These are phyloP conservation scores for Cylindrotheca fusiformis DNA, from an alignment of 108 stramenopile genomes.

Conservation along the genomic window DNA sequence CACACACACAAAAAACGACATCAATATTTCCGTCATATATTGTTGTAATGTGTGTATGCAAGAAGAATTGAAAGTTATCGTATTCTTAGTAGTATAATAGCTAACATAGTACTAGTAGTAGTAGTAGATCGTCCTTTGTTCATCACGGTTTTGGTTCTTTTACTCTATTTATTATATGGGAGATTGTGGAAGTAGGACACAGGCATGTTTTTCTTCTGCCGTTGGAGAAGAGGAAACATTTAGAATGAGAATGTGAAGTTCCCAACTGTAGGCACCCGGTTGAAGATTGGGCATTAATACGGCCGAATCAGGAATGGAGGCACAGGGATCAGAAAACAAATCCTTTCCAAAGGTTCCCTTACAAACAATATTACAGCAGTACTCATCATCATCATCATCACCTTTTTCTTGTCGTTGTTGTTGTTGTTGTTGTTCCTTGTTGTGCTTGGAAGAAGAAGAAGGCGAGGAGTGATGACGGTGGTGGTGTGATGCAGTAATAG, in stretches of 20 bases:
- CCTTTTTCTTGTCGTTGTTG: constrained; percentile 4
- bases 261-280: constrained; percentile 60
- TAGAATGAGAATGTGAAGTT: constrained; percentile 65
- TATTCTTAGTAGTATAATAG: too few species aligned
- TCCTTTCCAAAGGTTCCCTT: constrained; percentile 68
- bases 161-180: constrained; percentile 5
- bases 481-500: too few species aligned
- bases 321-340: constrained; percentile 55
- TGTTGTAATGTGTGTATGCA: too few species aligned
- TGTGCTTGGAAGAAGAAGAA: constrained; percentile 16
- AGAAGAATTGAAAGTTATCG: too few species aligned
- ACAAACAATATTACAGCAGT: constrained; percentile 39
- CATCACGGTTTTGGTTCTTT: too few species aligned
- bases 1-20: too few species aligned
- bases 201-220: constrained; percentile 61
- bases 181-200: constrained; percentile 54
- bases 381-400: neutral
- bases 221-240: constrained; percentile 41
- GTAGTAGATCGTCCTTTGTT: too few species aligned
- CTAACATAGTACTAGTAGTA: too few species aligned
- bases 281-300: constrained; percentile 30
- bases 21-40: too few species aligned
- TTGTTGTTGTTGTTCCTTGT: constrained; percentile 5
- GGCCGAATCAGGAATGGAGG: constrained; percentile 51
- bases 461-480: neutral